These are phyloP conservation scores for Vachellia pachyceras DNA, from an alignment of 306 rosid species.

Conservation along the genomic window DNA sequence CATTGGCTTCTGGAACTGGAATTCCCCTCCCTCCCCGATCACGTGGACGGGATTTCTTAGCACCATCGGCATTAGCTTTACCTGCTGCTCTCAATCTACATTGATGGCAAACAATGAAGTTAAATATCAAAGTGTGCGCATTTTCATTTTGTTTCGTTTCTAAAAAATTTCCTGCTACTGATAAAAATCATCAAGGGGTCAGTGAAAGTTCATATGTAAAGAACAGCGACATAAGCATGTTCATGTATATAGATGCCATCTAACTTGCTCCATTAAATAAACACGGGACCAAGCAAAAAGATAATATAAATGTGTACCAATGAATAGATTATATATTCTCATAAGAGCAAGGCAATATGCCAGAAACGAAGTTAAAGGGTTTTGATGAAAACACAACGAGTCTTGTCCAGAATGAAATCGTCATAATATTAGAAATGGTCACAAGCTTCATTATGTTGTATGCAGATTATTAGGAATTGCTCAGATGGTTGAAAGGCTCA, in stretches of 20 bases:
- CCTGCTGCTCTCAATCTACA: conserved; percentile 91
- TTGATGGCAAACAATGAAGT: conserved; percentile 45
- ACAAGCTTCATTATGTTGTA: too few species aligned
- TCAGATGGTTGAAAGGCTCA: conserved; percentile 17
- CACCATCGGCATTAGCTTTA: conserved; percentile 78
- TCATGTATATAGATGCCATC: neutral
- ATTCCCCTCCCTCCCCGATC: conserved; percentile 79
- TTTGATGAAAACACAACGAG: neutral
- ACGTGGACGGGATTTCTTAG: conserved; percentile 80
- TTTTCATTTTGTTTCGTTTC: neutral
- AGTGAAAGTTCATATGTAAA: neutral
- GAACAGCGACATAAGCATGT: neutral
- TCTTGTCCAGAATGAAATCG: neutral
- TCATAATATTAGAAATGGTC: too few species aligned
- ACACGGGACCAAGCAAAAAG: too few species aligned
- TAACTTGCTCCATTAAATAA: neutral
- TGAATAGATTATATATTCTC: neutral
- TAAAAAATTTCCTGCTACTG: neutral
- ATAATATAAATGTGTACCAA: neutral
- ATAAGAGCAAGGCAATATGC: neutral
- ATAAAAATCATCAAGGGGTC: neutral
- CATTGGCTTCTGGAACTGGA: conserved; percentile 92
- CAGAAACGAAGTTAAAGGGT: neutral
- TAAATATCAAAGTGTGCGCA: conserved; percentile 21
- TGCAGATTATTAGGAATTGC: neutral